Evolutionary conservation across 1,284 basidiomycete species (phyloP).

Genomic region (Ustilago cynodontis): DNA sequence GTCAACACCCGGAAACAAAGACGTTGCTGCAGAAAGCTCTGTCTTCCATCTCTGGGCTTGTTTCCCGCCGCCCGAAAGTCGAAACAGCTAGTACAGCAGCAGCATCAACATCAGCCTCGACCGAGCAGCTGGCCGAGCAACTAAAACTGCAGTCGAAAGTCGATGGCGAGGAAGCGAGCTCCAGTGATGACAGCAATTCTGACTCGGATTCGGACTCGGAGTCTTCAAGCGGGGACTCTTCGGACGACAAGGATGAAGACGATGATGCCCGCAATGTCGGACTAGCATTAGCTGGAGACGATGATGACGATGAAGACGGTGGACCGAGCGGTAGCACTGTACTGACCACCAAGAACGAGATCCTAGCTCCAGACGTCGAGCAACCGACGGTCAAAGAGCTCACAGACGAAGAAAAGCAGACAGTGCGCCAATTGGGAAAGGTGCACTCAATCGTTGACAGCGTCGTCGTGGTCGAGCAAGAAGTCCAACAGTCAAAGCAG

Average conservation of each 20-base stretch:
- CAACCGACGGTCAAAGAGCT: slow-evolving; percentile 41
- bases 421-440: slow-evolving; percentile 52
- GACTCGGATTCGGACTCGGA: slow-evolving; percentile 23
- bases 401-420: slow-evolving; percentile 35
- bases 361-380: slow-evolving; percentile 47
- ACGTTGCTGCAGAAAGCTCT: slow-evolving; percentile 40
- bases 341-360: slow-evolving; percentile 64
- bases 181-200: slow-evolving; percentile 21
- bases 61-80: slow-evolving; percentile 26
- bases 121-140: not conserved
- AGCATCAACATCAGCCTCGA: not conserved
- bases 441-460: slow-evolving; percentile 66
- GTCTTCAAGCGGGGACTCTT: slow-evolving; percentile 34
- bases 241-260: slow-evolving; percentile 32
- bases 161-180: slow-evolving; percentile 6
- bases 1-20: slow-evolving; percentile 42
- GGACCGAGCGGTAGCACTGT: slow-evolving; percentile 17
- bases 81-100: slow-evolving; percentile 4
- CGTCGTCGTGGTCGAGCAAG: slow-evolving; percentile 65
- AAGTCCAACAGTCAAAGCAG: slow-evolving; percentile 32
- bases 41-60: slow-evolving; percentile 40
- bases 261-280: slow-evolving; percentile 8
- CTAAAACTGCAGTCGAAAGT: not conserved
- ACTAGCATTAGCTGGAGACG: slow-evolving; percentile 17
- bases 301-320: slow-evolving; percentile 53